Conservation (phyloP, 2,329 filamentous ascomycete genomes). For the Epichloe uncinata region DNA sequence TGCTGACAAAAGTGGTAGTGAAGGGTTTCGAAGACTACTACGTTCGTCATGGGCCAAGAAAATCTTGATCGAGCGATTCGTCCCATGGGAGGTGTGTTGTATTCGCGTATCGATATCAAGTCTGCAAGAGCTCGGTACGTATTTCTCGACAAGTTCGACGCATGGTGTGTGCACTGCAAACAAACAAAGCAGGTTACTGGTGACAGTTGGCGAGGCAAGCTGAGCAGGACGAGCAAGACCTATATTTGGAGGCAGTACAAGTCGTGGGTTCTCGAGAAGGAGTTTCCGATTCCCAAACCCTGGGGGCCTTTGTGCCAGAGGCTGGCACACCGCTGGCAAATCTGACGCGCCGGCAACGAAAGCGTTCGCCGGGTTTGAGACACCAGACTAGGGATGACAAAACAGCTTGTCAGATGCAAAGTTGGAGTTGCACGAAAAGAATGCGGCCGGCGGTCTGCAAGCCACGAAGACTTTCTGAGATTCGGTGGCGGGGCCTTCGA, state of each 20-base stretch:
- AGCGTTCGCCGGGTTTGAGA: not conserved
- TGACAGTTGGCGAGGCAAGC: not conserved
- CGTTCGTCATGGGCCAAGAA: conserved; percentile 3
- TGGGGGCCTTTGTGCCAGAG: not conserved
- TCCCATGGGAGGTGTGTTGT: conserved; percentile 2
- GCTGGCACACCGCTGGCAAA: not conserved
- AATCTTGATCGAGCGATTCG: not conserved
- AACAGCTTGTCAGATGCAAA: not conserved
- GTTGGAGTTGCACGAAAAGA: not conserved
- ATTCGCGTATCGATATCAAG: conserved; percentile 2
- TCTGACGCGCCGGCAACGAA: not conserved
- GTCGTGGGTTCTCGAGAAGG: not conserved
- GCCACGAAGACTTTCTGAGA: not conserved
- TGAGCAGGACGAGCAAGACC: not conserved
- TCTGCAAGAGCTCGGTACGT: conserved; percentile 2
- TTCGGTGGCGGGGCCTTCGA: not conserved
- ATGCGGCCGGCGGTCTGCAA: conserved; percentile 1
- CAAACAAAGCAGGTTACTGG: not conserved
- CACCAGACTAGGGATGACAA: not conserved
- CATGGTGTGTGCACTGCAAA: conserved; percentile 5
- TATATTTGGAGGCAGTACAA: not conserved
- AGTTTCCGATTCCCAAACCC: not conserved
- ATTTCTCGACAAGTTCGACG: not conserved
- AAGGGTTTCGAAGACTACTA: conserved; percentile 1
- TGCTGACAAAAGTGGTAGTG: not conserved